phyloP scores from a whole-genome alignment of 257 asterid genomes.

The Solanum appendiculatum region DNA sequence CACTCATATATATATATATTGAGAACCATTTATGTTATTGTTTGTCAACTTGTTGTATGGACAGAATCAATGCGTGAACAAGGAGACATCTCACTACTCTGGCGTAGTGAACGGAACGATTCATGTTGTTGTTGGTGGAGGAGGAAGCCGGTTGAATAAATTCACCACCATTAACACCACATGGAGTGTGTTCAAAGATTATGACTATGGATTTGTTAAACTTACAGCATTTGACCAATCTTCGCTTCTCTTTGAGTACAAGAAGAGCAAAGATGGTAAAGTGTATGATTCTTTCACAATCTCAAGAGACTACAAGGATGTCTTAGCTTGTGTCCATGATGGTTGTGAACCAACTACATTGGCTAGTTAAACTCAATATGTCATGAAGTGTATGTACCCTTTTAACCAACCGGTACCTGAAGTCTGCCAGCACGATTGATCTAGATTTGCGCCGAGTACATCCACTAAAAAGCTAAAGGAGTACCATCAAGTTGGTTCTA shows the following conservation, averaged over 20 bases:
- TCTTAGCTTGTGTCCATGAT: not conserved
- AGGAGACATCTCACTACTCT: too few relatives aligned
- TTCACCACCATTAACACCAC: not conserved
- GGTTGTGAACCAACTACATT: not conserved
- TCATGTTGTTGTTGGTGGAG: too few relatives aligned
- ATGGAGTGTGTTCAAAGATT: not conserved
- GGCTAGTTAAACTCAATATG: not conserved
- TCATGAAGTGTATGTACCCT: not conserved
- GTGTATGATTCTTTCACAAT: not conserved
- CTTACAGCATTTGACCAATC: not conserved
- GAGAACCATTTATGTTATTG: not conserved
- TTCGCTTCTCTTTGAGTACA: not conserved
- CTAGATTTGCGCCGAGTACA: not conserved
- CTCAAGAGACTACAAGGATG: not conserved
- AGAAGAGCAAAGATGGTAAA: not conserved
- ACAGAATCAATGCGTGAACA: conserved; percentile 48
- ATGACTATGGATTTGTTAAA: not conserved
- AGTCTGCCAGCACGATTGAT: not conserved
- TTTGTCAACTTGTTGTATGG: not conserved
- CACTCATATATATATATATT: not conserved
- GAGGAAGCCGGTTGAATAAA: too few relatives aligned
- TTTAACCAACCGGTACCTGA: not conserved
- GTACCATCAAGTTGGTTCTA: too few relatives aligned
- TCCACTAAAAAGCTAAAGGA: not conserved
- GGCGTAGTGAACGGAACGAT: too few relatives aligned